Base-by-base conservation (phyloP, 495 filamentous ascomycete species). In the Eremomyces bilateralis region DNA sequence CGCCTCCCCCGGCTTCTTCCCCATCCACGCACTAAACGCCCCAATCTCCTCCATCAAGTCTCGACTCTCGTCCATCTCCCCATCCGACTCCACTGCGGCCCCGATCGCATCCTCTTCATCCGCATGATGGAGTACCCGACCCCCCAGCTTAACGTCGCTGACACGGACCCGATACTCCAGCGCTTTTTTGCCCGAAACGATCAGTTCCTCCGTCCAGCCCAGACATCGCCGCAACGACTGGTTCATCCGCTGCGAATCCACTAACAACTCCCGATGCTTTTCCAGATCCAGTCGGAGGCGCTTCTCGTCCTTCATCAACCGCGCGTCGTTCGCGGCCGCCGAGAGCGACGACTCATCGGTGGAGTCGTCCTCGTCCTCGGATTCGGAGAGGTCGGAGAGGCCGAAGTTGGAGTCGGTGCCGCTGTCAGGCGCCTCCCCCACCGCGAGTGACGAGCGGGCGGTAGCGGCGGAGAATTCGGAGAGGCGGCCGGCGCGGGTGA, bases 231-330 rank as follows among this genome's bases (percentile, higher is more conserved):
- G 84, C 2, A 99, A 60, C 45, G 78, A 85, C 45, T 88, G 77
- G 50, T 95, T 95, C 58, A 95, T 80, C 52, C 77, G 85, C 47
- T 92, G 80, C 37, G 75, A 83, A 51, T 92, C 83, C 16, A 78
- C 54, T 3, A 97, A 65, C 1, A 95, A 59, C 44, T 84, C 75
- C 39, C 82, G 80, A 47, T 99, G 88, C 47, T 80, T 81, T 4
- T 73, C 65, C 10, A 99, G 64, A 52, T 99, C 88, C 13, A 90
- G 56, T 36, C 72, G 64, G 16, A 93, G 61, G 13, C 76, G 64
- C 47, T 73, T 73, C 48, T 88, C 79, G 43, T 94, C 88, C 19
- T 56, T 51, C 3, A 51, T 53, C 3, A 50, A 57, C 36, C 59
- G 52, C 4, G 49, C 50, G 2, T 49, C 52, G 31, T 65, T 61